Base-by-base conservation (phyloP, 768 basidiomycete species). In the Tylopilus balloui region DNA sequence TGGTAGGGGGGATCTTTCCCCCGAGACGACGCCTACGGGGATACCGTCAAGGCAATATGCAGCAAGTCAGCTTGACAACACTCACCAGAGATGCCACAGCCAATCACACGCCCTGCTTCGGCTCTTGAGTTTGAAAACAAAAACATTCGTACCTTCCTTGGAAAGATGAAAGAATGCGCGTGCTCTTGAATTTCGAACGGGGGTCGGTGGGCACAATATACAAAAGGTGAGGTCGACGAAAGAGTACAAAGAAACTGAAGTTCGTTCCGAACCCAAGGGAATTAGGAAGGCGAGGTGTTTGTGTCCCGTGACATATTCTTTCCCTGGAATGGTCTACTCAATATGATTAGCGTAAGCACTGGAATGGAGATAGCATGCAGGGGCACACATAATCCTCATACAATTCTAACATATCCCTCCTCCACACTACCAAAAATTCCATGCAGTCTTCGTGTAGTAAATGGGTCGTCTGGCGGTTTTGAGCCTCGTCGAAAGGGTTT, bases 381-480 rank as follows among this genome's bases (percentile, higher is more conserved):
- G 36, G 17, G 71, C 84, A 50, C 56, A 92, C 92, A 74, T 88
- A 82, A 58, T 93, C 86, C 45, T 83, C 78, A 62, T 95, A 96
- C 17, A 97, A 69, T 64, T 97, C 92, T 34, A 97, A 68, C 42
- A 77, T 72, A 53, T 83, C 78, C 50, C 76, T 80, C 34, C 89
- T 78, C 87, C 92, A 96, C 10, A 83, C 83, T 0, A 95, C 92
- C 51, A 94, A 71, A 59, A 85, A 92, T 63, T 97, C 94, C 25
- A 78, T 79, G 78, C 86, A 86, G 23, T 80, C 78, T 59, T 86
- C 81, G 49, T 76, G 80, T 20, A 73, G 71, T 13, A 90, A 62
- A 48, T 84, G 69, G 27, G 79, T 73, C 4, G 83, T 79, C 19
- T 75, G 79, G 2, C 86, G 81, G 62, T 90, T 79, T 53, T 79